Base-by-base conservation (phyloP, 352 stramenopile species). In the Blastocystis sp. region DNA sequence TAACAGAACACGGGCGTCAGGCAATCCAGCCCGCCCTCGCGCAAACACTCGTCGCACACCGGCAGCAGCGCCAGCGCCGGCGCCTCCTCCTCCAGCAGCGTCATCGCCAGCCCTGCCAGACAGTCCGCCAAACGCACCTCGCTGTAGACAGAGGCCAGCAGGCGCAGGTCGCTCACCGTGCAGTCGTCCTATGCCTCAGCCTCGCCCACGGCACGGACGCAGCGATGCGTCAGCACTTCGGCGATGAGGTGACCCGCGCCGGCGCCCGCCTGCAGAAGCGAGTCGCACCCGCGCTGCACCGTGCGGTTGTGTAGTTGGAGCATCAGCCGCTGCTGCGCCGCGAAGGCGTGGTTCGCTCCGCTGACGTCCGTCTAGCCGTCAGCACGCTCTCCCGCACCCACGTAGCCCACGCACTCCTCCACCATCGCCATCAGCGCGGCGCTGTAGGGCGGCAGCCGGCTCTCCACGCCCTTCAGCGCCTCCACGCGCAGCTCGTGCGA, bases 211-310 rank as follows among this genome's bases (percentile, higher is more conserved):
- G 38, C 19, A 63, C 9, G 2, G n/a, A 81, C 71, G 19, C 38
- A 81, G 38, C 71, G 71, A 81, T 60, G 43, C 17, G 66, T 63
- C 38, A 81, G 43, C 0, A 42, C 45, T 45, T 81, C 71, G 21
- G 11, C 52, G 48, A 81, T 65, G 28, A 63, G 6, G 45, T 66
- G 66, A 3, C 14, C 14, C 34, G 45, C 14, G 11, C 40, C 11
- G 17, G 17, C 57, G n/a, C 71, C 71, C 19, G 40, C 19, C 38
- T 65, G 10, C 19, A 81, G n/a, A 14, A 81, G 21, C 43, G 71
- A 11, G 43, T 81, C 45, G 48, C 64, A 54, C n/a, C 71, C 71
- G 17, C 71, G 42, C 28, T 63, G 11, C 38, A 40, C 21, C 17
- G 66, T 19, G 24, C 71, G 71, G n/a, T 81, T 81, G 7, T 45